Evolutionary conservation across 2,329 filamentous ascomycete genomes (phyloP).

Genomic region (Dichotomopilus funicola): DNA sequence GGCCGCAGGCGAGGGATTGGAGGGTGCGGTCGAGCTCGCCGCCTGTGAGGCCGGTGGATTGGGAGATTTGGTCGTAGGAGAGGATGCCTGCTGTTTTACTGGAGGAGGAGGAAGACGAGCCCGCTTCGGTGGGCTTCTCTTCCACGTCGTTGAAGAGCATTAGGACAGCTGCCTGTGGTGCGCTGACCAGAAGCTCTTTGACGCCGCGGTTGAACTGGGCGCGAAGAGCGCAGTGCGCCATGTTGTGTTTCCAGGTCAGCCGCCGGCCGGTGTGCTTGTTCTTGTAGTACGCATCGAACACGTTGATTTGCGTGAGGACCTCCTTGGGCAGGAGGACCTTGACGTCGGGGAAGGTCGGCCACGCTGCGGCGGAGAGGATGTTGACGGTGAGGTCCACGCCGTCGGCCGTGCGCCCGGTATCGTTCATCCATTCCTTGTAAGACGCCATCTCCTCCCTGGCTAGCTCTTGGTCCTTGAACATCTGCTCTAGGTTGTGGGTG

Average conservation of each 20-base stretch:
- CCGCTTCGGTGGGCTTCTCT: constrained; percentile 5
- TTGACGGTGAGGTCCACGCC: constrained; percentile 73
- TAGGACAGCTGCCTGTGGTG: constrained; percentile 86
- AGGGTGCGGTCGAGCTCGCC: constrained; percentile 81
- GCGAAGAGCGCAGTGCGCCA: constrained; percentile 84
- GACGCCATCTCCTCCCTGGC: constrained; percentile 88
- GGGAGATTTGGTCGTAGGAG: constrained; percentile 67
- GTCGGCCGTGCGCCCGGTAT: constrained; percentile 36
- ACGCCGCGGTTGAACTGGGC: constrained; percentile 71
- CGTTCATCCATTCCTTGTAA: constrained; percentile 64
- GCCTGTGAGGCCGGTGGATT: constrained; percentile 67
- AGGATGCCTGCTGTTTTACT: constrained; percentile 50
- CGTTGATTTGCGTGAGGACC: constrained; percentile 68
- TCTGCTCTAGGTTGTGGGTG: constrained; percentile 94
- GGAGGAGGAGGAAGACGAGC: constrained; percentile 15
- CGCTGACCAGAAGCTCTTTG: constrained; percentile 87
- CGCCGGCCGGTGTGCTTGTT: constrained; percentile 82
- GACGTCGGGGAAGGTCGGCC: constrained; percentile 81
- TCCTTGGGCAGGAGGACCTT: constrained; percentile 62
- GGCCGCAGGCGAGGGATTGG: constrained; percentile 90
- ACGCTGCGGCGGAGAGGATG: constrained; percentile 84
- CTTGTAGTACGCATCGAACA: constrained; percentile 82
- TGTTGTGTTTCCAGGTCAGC: constrained; percentile 83
- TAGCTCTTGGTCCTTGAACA: constrained; percentile 98
- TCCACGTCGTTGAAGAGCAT: constrained; percentile 76